phyloP scores from a whole-genome alignment of 1,284 basidiomycete genomes.

The Bondarzewia mesenterica region DNA sequence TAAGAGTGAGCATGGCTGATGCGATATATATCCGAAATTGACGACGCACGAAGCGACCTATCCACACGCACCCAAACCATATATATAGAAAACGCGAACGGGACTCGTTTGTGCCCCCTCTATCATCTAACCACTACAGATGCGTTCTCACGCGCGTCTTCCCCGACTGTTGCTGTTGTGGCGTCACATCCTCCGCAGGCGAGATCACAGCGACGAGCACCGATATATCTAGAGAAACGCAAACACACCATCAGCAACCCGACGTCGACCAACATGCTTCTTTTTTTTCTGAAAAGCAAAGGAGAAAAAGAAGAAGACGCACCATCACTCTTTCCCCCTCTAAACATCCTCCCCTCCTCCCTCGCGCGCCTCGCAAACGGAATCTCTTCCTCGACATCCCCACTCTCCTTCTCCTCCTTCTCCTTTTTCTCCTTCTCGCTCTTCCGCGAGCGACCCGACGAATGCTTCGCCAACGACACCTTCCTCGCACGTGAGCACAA shows the following conservation, averaged over 20 bases:
- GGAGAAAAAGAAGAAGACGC: conserved; percentile 18
- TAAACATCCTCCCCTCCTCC: conserved; percentile 52
- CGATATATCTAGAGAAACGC: conserved; percentile 13
- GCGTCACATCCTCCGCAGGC: conserved; percentile 31
- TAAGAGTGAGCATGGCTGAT: too few species aligned
- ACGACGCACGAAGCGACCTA: too few species aligned
- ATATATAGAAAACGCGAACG: too few species aligned
- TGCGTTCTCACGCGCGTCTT: too few species aligned
- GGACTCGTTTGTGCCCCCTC: too few species aligned
- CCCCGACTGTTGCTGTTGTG: too few species aligned
- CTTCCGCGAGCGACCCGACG: too few species aligned
- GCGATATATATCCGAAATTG: too few species aligned
- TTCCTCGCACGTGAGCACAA: conserved; percentile 34
- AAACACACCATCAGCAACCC: not conserved
- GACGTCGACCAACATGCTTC: not conserved
- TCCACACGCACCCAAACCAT: too few species aligned
- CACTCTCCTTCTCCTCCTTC: not conserved
- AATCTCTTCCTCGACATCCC: conserved; percentile 41
- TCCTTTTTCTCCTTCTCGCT: not conserved
- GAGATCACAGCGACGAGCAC: conserved; percentile 55
- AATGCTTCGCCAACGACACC: conserved; percentile 47
- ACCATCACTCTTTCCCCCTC: conserved; percentile 76
- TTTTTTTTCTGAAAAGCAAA: not conserved
- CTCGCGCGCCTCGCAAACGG: conserved; percentile 63
- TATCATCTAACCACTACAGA: too few species aligned